Percentiles rank a stretch among this genome's conserved stretches.
Conservation (phyloP, 2,329 filamentous ascomycete genomes). For the Daldinia eschscholtzii region DNA sequence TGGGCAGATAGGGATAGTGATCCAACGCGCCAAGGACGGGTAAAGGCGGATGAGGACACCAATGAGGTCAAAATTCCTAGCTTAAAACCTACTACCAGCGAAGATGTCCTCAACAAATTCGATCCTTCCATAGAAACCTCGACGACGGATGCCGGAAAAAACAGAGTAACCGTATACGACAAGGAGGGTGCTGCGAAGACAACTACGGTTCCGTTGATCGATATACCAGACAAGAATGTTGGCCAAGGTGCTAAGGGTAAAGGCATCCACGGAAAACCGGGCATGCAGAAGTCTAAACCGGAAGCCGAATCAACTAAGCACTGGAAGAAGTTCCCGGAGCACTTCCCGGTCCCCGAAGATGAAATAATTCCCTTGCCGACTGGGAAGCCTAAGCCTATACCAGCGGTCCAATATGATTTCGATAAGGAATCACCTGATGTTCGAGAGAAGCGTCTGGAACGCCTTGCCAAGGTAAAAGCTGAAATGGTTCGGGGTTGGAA, state of each 20-base stretch:
- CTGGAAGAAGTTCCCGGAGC: slow-evolving; percentile 80
- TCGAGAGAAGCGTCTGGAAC: slow-evolving; percentile 72
- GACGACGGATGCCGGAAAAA: slow-evolving; percentile 33
- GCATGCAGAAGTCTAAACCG: slow-evolving; percentile 40
- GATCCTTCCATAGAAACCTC: slow-evolving; percentile 36
- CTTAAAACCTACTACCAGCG: slow-evolving; percentile 38
- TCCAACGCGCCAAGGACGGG: slow-evolving; percentile 36
- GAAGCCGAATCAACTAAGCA: slow-evolving; percentile 58
- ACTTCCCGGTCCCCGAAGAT: slow-evolving; percentile 79
- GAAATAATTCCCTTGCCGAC: slow-evolving; percentile 82
- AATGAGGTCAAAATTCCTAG: slow-evolving; percentile 43
- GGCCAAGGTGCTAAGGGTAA: slow-evolving; percentile 47
- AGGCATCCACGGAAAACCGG: slow-evolving; percentile 38
- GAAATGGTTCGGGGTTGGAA: slow-evolving; percentile 85
- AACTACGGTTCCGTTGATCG: slow-evolving; percentile 45
- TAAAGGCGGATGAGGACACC: slow-evolving; percentile 36
- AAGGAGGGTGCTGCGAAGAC: slow-evolving; percentile 46
- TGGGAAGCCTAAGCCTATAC: slow-evolving; percentile 76
- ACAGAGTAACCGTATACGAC: slow-evolving; percentile 45
- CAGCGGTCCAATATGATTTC: slow-evolving; percentile 82
- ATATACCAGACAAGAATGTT: slow-evolving; percentile 51
- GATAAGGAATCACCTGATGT: slow-evolving; percentile 71
- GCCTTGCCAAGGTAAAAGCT: slow-evolving; percentile 75
- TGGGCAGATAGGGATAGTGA: slow-evolving; percentile 38
- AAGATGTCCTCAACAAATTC: slow-evolving; percentile 31